phyloP scores from a whole-genome alignment of 495 filamentous ascomycete species.

The Entonaema liquescens region DNA sequence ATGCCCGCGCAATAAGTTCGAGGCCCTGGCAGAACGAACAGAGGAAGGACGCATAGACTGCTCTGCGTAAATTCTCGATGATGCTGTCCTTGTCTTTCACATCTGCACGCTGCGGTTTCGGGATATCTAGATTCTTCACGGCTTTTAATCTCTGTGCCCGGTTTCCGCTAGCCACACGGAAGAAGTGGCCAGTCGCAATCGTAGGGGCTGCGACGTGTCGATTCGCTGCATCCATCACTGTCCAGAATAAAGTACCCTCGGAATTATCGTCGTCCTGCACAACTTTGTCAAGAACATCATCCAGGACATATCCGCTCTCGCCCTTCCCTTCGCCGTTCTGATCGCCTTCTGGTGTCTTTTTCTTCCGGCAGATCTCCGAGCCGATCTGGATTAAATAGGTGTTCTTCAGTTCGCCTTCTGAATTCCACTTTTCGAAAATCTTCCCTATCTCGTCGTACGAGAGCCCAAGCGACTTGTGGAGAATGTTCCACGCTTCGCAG shows the following conservation, averaged over 20 bases:
- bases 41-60: constrained; percentile 71
- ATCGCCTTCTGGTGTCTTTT: constrained; percentile 29
- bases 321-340: constrained; percentile 45
- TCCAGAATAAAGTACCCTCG: constrained; percentile 76
- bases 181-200: constrained; percentile 68
- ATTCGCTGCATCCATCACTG: constrained; percentile 66
- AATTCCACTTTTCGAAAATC: constrained; percentile 69
- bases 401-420: constrained; percentile 63
- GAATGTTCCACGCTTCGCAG: constrained; percentile 72
- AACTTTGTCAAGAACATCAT: constrained; percentile 76
- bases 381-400: constrained; percentile 73
- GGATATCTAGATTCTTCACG: constrained; percentile 45
- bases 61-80: constrained; percentile 66
- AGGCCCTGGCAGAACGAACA: constrained; percentile 73
- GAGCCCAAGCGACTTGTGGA: constrained; percentile 67
- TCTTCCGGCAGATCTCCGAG: constrained; percentile 65
- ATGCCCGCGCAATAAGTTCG: constrained; percentile 69
- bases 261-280: constrained; percentile 74
- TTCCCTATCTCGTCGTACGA: constrained; percentile 68
- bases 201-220: constrained; percentile 73
- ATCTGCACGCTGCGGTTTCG: constrained; percentile 52
- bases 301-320: constrained; percentile 63
- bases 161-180: constrained; percentile 72
- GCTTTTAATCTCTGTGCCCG: constrained; percentile 62
- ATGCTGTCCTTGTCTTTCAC: constrained; percentile 58